These are phyloP conservation scores for Eucalyptus leucophloia DNA, from an alignment of 345 rosid species.

Conservation along the genomic window DNA sequence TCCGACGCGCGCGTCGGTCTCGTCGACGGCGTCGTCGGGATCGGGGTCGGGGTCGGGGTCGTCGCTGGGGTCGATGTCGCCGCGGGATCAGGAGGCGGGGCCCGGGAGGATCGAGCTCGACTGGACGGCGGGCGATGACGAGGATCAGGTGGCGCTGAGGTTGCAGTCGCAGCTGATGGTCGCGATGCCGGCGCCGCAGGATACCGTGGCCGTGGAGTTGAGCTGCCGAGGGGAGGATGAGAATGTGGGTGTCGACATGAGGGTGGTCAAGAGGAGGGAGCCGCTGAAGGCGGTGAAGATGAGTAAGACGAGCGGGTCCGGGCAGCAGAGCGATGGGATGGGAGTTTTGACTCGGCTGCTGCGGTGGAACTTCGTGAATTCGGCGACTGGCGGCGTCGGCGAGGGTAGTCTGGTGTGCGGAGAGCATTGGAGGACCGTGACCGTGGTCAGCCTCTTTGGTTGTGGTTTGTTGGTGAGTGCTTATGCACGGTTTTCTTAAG, in stretches of 20 bases:
- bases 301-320: constrained; percentile 60
- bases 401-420: constrained; percentile 20
- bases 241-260: constrained; percentile 59
- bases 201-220: constrained; percentile 55
- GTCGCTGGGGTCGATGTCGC: constrained; percentile 12
- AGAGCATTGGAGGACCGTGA: constrained; percentile 76
- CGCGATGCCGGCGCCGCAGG: constrained; percentile 80
- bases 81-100: constrained; percentile 55
- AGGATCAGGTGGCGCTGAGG: constrained; percentile 81
- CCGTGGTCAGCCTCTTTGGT: constrained; percentile 64
- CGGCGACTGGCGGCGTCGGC: constrained; percentile 12
- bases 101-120: constrained; percentile 61
- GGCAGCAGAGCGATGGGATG: constrained; percentile 79
- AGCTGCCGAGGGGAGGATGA: constrained; percentile 7
- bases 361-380: constrained; percentile 33
- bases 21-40: constrained; percentile 12
- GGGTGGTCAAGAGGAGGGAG: constrained; percentile 76
- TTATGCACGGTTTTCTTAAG: background rate
- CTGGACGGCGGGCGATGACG: constrained; percentile 90
- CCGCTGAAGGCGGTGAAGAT: constrained; percentile 54
- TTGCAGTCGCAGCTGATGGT: constrained; percentile 93
- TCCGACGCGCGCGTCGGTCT: constrained; percentile 19
- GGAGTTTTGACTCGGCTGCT: constrained; percentile 66
- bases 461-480: constrained; percentile 51
- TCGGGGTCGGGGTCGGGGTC: constrained; percentile 20